phyloP scores from a whole-genome alignment of 352 stramenopile genomes.

The Phytophthora melonis region DNA sequence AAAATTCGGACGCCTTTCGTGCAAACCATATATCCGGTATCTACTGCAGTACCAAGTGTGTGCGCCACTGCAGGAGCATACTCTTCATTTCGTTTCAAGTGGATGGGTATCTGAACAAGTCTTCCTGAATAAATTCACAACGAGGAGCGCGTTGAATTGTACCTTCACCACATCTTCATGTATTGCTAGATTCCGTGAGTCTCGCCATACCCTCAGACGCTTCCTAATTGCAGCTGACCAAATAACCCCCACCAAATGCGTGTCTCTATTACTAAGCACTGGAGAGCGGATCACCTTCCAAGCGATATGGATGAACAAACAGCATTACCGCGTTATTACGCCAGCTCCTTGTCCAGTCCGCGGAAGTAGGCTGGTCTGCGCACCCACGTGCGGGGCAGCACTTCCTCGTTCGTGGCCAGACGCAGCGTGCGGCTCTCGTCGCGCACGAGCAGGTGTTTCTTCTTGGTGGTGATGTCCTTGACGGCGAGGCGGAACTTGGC shows the following conservation, averaged over 20 bases:
- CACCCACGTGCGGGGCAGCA: conserved; percentile 85
- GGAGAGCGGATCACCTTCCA: conserved; percentile 5
- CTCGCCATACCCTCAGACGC: conserved; percentile 25
- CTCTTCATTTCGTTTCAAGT: neutral
- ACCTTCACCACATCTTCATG: conserved; percentile 30
- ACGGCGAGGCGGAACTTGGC: conserved; percentile 82
- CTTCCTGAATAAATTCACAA: neutral
- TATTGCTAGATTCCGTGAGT: conserved; percentile 28
- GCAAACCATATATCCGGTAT: too few species aligned
- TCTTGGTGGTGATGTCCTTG: conserved; percentile 87
- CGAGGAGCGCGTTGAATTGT: neutral
- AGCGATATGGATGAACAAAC: conserved; percentile 38
- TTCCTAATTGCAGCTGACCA: conserved; percentile 35
- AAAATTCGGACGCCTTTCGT: too few species aligned
- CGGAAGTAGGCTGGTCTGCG: conserved; percentile 77
- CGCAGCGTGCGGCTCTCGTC: conserved; percentile 64
- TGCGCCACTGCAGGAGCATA: too few species aligned
- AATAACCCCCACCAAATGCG: conserved; percentile 16
- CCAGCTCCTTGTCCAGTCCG: conserved; percentile 66
- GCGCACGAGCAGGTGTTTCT: conserved; percentile 79
- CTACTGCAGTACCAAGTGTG: too few species aligned
- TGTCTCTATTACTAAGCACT: conserved; percentile 42
- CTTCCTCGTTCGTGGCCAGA: conserved; percentile 79
- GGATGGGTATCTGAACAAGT: neutral
- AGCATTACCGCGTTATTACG: conserved; percentile 27